A percentile compares a stretch with the other conserved stretches of the same genome.
These are phyloP conservation scores for Quercus robur DNA, from an alignment of 306 rosid genomes.

Conservation along the genomic window DNA sequence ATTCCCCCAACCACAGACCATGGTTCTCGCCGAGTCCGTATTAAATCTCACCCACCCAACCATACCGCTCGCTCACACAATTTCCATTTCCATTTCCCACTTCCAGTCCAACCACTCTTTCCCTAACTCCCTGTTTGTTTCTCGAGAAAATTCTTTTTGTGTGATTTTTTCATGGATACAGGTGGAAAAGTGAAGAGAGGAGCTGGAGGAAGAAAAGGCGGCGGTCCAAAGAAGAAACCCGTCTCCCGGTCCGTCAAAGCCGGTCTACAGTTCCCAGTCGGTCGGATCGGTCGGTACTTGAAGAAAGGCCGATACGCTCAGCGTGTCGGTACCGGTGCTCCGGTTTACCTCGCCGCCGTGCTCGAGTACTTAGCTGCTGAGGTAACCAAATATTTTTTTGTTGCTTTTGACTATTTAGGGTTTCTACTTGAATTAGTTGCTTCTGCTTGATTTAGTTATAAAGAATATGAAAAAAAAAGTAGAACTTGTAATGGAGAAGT, in stretches of 20 bases:
- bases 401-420: neutral
- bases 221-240: conserved; percentile 43
- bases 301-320: conserved; percentile 45
- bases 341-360: conserved; percentile 47
- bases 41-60: neutral
- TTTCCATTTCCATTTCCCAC: neutral
- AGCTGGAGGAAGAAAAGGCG: conserved; percentile 40
- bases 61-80: neutral
- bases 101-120: too few relatives aligned
- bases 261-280: conserved; percentile 49
- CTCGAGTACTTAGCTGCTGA: conserved; percentile 51
- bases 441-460: neutral
- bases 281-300: conserved; percentile 45
- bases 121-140: conserved; percentile 8
- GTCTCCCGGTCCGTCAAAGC: conserved; percentile 44
- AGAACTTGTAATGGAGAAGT: neutral
- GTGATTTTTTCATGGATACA: conserved; percentile 14
- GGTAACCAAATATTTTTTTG: conserved; percentile 12
- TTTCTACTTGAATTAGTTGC: neutral
- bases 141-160: neutral
- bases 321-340: conserved; percentile 51
- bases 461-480: neutral
- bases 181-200: conserved; percentile 43
- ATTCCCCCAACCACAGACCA: conserved; percentile 1
- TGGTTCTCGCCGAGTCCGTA: neutral